A percentile compares a stretch with the other conserved stretches of the same genome.
phyloP scores from a whole-genome alignment of 805 yeast genomes.

The Phaffomyces opuntiae region DNA sequence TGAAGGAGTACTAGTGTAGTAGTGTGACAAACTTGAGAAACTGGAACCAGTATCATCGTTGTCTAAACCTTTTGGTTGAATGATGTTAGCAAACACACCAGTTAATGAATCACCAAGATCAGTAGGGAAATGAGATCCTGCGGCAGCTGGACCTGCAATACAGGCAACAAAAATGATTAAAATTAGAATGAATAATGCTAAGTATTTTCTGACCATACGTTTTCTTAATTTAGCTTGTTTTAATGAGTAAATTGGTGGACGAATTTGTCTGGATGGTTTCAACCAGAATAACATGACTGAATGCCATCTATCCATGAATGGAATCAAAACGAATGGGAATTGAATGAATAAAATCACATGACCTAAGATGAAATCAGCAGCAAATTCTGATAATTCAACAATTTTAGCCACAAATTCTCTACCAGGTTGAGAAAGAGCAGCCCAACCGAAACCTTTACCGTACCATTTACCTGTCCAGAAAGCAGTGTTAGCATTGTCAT shows the following conservation, averaged over 20 bases:
- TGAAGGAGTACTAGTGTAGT: constrained; percentile 45
- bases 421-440: constrained; percentile 91
- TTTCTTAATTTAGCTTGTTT: constrained; percentile 94
- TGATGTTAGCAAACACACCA: constrained; percentile 53
- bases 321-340: constrained; percentile 79
- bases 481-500: constrained; percentile 91
- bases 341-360: constrained; percentile 84
- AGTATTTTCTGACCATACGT: constrained; percentile 95
- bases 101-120: constrained; percentile 26
- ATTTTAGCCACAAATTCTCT: constrained; percentile 94
- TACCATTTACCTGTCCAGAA: constrained; percentile 99
- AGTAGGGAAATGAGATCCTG: constrained; percentile 46
- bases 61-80: constrained; percentile 81
- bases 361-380: constrained; percentile 93
- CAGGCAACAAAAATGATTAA: constrained; percentile 64
- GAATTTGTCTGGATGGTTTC: constrained; percentile 91
- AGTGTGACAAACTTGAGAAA: constrained; percentile 29
- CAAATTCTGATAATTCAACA: constrained; percentile 90
- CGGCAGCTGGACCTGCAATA: constrained; percentile 90
- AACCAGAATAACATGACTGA: constrained; percentile 98
- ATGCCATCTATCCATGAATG: constrained; percentile 94
- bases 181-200: constrained; percentile 68
- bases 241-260: constrained; percentile 95
- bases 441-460: constrained; percentile 86
- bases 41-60: constrained; percentile 76